These are phyloP conservation scores for Westerdykella aurantiaca DNA, from an alignment of 2,329 filamentous ascomycete genomes.

Conservation along the genomic window DNA sequence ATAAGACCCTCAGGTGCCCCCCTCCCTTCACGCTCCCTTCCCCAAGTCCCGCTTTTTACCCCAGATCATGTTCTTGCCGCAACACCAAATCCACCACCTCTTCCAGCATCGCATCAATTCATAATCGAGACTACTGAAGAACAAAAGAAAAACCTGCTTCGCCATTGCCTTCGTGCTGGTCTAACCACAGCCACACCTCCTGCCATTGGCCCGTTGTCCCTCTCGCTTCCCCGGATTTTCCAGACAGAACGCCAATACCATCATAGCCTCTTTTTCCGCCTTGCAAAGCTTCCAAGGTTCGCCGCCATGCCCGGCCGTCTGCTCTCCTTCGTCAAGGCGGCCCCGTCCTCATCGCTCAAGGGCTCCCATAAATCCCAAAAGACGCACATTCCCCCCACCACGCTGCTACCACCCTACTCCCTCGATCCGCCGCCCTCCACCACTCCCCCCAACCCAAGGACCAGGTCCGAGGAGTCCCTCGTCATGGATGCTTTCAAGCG, in stretches of 20 bases:
- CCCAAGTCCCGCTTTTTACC: not conserved
- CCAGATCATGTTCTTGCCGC: constrained; percentile 31
- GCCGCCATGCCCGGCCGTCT: constrained; percentile 33
- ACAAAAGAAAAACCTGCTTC: no score
- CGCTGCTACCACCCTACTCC: constrained; percentile 33
- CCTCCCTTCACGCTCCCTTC: not conserved
- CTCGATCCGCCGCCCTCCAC: constrained; percentile 23
- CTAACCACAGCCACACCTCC: not conserved
- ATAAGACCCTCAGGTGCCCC: not conserved
- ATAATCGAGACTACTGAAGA: constrained; percentile 2
- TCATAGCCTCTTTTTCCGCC: not conserved
- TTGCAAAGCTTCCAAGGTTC: constrained; percentile 6
- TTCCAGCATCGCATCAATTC: constrained; percentile 34
- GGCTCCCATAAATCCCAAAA: constrained; percentile 8
- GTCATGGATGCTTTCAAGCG: constrained; percentile 39
- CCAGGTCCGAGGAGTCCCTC: constrained; percentile 30
- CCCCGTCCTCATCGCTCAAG: constrained; percentile 29
- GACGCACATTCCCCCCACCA: constrained; percentile 9
- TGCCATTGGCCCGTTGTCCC: constrained; percentile 13
- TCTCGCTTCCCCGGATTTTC: constrained; percentile 26
- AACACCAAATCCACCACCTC: constrained; percentile 25
- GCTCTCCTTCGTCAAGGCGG: constrained; percentile 28
- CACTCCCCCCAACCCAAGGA: constrained; percentile 16
- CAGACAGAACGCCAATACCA: not conserved
- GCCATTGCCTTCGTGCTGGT: not conserved